Evolutionary conservation across 257 asterid species (phyloP).

Genomic region (Solanum okadae): DNA sequence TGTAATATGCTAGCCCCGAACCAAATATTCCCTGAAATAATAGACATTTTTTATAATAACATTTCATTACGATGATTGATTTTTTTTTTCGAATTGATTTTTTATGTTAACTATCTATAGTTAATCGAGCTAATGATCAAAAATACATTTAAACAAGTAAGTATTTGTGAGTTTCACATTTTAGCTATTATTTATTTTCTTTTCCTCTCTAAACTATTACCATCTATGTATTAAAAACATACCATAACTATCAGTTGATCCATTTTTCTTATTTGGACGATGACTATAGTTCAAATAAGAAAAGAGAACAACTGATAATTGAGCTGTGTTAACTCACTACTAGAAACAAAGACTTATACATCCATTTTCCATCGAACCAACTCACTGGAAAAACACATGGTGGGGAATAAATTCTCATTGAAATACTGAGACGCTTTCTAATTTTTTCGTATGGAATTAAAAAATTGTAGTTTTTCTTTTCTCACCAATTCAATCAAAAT

Average conservation of each 20-base stretch:
- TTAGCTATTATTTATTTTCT: background rate
- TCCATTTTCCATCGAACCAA: no score
- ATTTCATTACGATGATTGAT: background rate
- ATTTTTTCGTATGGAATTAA: background rate
- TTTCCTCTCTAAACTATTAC: background rate
- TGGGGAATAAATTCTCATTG: background rate
- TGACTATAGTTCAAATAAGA: background rate
- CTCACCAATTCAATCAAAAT: background rate
- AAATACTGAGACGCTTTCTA: background rate
- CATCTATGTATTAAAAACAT: background rate
- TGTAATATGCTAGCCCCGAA: slow-evolving; percentile 74
- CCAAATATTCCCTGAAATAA: slow-evolving; percentile 39
- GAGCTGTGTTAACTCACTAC: background rate
- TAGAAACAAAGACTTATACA: background rate
- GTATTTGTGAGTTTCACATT: background rate
- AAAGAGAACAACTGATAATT: background rate
- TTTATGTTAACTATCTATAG: background rate
- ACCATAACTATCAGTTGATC: background rate
- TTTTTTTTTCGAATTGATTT: background rate
- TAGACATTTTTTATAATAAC: background rate
- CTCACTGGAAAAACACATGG: background rate
- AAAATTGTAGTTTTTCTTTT: no score
- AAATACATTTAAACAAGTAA: background rate
- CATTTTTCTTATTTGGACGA: background rate
- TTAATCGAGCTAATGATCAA: background rate